A percentile compares a stretch with the other conserved stretches of the same genome.
Conservation (phyloP, 2,329 filamentous ascomycete species). For the Colletotrichum incanum region DNA sequence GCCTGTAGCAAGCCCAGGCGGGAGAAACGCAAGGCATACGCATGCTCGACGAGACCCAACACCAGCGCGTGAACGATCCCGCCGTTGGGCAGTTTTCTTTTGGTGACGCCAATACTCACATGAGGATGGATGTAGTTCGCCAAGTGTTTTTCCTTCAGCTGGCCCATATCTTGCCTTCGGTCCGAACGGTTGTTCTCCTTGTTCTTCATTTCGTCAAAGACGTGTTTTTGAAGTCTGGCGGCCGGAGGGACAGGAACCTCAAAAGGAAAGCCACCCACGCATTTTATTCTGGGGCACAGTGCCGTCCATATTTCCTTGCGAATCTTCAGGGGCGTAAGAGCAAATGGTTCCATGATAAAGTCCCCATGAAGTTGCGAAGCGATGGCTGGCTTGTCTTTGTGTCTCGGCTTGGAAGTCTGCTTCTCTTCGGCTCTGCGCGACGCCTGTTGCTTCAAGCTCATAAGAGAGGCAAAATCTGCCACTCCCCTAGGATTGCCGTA, state of each 20-base stretch:
- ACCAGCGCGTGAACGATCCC: background rate
- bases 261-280: background rate
- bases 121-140: slow-evolving; percentile 13
- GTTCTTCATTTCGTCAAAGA: slow-evolving; percentile 4
- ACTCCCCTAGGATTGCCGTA: background rate
- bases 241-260: slow-evolving; percentile 4
- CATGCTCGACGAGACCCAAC: background rate
- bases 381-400: background rate
- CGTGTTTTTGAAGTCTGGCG: background rate
- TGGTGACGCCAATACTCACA: background rate
- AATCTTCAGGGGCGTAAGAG: background rate
- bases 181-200: background rate
- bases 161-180: too few species aligned
- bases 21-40: background rate
- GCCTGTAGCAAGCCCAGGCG: slow-evolving; percentile 15
- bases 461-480: background rate
- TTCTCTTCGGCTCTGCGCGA: background rate
- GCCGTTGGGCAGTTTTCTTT: background rate
- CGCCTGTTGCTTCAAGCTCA: background rate
- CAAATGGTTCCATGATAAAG: background rate
- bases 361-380: background rate
- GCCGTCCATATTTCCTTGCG: slow-evolving; percentile 3
- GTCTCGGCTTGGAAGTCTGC: background rate
- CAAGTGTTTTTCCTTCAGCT: background rate
- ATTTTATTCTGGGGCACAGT: background rate